Evolutionary conservation across 1,284 basidiomycete species (phyloP).

Genomic region (Ustilago shanxiensis): DNA sequence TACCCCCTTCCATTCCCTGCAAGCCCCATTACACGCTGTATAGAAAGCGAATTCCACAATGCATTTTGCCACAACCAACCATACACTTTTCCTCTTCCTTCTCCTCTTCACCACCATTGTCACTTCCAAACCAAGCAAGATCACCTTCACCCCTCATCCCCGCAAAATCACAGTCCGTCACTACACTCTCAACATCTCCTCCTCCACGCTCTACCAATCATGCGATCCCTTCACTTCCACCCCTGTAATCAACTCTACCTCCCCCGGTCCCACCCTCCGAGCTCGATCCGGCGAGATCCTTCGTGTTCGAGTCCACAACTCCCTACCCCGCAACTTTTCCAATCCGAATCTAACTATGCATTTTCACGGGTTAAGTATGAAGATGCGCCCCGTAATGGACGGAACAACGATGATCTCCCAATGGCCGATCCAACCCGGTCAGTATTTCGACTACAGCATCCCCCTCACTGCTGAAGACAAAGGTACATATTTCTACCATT

Average conservation of each 20-base stretch:
- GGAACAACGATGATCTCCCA: slow-evolving; percentile 58
- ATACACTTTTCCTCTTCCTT: background rate
- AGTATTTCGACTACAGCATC: slow-evolving; percentile 56
- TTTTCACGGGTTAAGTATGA: slow-evolving; percentile 56
- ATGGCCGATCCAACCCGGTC: slow-evolving; percentile 50
- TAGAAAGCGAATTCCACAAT: background rate
- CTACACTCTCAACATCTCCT: slow-evolving; percentile 34
- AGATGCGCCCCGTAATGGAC: slow-evolving; percentile 58
- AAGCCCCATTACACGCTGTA: too few relatives aligned
- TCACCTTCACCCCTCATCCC: slow-evolving; percentile 3
- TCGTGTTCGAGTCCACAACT: slow-evolving; percentile 50
- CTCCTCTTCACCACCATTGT: background rate
- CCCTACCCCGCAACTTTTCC: slow-evolving; percentile 2
- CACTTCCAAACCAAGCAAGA: slow-evolving; percentile 10
- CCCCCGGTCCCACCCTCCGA: slow-evolving; percentile 57
- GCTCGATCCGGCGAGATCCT: slow-evolving; percentile 53
- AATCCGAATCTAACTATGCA: slow-evolving; percentile 55
- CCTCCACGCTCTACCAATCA: slow-evolving; percentile 15
- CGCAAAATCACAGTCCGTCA: slow-evolving; percentile 26
- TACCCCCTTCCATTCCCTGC: too few relatives aligned
- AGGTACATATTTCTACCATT: slow-evolving; percentile 56
- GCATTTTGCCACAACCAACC: background rate
- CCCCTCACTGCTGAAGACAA: slow-evolving; percentile 28
- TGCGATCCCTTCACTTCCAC: slow-evolving; percentile 27
- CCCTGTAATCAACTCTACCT: slow-evolving; percentile 46